Evolutionary conservation across 2,329 filamentous ascomycete genomes (phyloP), one percentile per base, ranked within the genome.

Genomic region (Neoarthrinium moseri): DNA sequence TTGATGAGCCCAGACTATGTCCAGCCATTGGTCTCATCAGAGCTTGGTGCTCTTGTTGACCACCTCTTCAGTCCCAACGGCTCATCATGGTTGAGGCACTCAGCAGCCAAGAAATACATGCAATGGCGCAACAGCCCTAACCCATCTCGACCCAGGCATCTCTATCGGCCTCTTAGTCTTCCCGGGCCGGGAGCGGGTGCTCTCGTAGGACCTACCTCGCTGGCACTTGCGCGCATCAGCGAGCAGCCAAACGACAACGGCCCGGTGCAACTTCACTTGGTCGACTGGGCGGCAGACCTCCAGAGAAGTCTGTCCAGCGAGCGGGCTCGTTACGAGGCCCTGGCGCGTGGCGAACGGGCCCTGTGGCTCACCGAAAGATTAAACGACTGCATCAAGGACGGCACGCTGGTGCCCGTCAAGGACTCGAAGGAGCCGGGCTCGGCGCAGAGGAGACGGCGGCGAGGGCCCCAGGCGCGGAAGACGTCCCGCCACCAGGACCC

Each of bases 1-100:
- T 77, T 97, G 15, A 97, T 97, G 92, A 91, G 85, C 46, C 86
- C 91, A 1, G 88, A 94, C 57, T 97, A 96, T 61, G 73, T 94
- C 12, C 86, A 89, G 50, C 92, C 92, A 1, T 74, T 96, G 4
- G 69, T 88, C 3, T 68, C 80, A 1, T 94, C 90, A 7, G 91
- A 97, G 33, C 78, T 97, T 2, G 59, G 66, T 5, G 65, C 70
- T 7, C 73, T 97, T 1, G 79, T 95, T n/a, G 72, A 82, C 7
- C 80, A 81, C 15, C 71, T 96, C 1, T 91, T 97, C 56, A 85
- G 90, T 36, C 77, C 79, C 4, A 84, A 92, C 36, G 91, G 87
- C 27, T 80, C 91, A 29, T 78, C 87, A 4, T 91, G 89, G 76
- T 76, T 97, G 42, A 84, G 92, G 22, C 86, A 97, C 64, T 79